Evolutionary conservation across 257 asterid genomes (phyloP).

Genomic region (Solanum peruvianum): DNA sequence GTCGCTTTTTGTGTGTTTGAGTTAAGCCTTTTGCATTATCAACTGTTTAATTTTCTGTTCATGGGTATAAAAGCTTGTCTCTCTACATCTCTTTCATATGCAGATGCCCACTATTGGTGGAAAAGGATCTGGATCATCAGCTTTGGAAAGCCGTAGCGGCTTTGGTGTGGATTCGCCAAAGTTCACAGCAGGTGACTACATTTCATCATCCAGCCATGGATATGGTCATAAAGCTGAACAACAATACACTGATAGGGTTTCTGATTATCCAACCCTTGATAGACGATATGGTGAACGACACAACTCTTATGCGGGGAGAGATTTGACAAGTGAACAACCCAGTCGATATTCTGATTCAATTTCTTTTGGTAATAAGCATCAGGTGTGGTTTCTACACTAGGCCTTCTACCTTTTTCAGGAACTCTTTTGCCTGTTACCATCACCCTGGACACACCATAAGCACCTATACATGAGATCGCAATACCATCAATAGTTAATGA

Average conservation of each 20-base stretch:
- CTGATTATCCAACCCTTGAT: slow-evolving; percentile 66
- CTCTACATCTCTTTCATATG: not conserved
- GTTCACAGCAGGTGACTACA: slow-evolving; percentile 47
- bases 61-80: not conserved
- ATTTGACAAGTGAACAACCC: slow-evolving; percentile 58
- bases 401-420: not conserved
- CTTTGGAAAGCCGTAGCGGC: slow-evolving; percentile 63
- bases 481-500: not conserved
- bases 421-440: not conserved
- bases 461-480: not conserved
- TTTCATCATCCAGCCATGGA: slow-evolving; percentile 53
- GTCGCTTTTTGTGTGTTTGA: not conserved
- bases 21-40: not conserved
- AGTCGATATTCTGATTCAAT: slow-evolving; percentile 58
- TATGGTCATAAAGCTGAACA: slow-evolving; percentile 69
- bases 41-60: not conserved
- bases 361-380: slow-evolving; percentile 58
- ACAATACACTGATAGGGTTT: slow-evolving; percentile 52
- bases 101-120: slow-evolving; percentile 57
- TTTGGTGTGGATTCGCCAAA: slow-evolving; percentile 69
- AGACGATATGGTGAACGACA: slow-evolving; percentile 67
- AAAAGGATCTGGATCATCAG: slow-evolving; percentile 52
- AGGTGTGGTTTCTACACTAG: slow-evolving; percentile 31
- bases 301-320: slow-evolving; percentile 55
- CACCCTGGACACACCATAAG: not conserved